Evolutionary conservation across 2,329 filamentous ascomycete species (phyloP), one percentile per base, ranked within the genome.

Genomic region (Fusarium sp.): DNA sequence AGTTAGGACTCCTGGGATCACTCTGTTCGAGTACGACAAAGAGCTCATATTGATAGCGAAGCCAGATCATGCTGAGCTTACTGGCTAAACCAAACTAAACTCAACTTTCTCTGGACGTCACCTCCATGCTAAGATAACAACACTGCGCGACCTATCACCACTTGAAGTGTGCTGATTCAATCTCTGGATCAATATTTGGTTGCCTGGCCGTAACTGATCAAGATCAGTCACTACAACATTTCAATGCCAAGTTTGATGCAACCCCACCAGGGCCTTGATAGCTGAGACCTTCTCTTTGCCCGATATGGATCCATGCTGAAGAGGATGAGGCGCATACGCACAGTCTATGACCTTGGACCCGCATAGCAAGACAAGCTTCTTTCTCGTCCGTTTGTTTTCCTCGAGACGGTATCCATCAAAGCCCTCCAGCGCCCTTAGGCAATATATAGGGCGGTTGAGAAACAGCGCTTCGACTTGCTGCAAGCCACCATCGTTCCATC

Each of bases 391-490:
- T 47, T 55, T 28, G n/a, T 34, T 44, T 34, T 44, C 38, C 47
- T 63, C 40, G 44, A 43, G 23, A 39, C 17, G 19, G 34, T 24
- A 55, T 42, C 28, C 53, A 44, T 34, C 38, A 32, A 53, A 55
- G 43, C 26, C 39, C 44, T 44, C 11, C 19, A 38, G 32, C 15
- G 45, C 26, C 39, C 56, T 44, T 12, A n/a, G 32, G 32, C 15
- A n/a, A 48, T 23, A 52, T 23, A 43, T 47, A 38, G 11, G 38
- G 40, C 19, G 39, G 57, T 49, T 47, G 39, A 59, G 36, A 46
- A 52, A 44, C 50, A 23, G 43, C 44, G 53, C 51, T 46, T 67
- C 66, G 58, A 56, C 68, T 70, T 52, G 36, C 52, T 66, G 36
- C 51, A 62, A 34, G 54, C 47, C 32, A 44, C 53, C 46, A 38